Evolutionary conservation across 768 basidiomycete species (phyloP).

Genomic region (Imleria badia): DNA sequence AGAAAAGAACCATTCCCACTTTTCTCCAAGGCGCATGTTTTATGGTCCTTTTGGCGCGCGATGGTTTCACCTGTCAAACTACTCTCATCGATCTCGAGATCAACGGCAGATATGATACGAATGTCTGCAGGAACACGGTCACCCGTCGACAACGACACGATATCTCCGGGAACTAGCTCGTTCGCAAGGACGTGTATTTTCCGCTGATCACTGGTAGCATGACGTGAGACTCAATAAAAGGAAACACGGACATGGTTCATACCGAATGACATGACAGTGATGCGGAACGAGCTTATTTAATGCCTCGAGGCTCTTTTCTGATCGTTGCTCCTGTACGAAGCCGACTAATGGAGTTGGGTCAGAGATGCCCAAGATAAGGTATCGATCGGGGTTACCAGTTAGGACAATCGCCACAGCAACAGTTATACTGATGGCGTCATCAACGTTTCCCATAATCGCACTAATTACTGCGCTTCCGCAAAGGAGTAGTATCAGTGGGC

Average conservation of each 20-base stretch:
- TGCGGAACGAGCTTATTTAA: conserved; percentile 97
- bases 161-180: conserved; percentile 94
- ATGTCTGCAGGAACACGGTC: conserved; percentile 95
- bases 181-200: conserved; percentile 84
- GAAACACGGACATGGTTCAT: conserved; percentile 4
- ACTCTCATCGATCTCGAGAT: conserved; percentile 94
- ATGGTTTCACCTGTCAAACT: conserved; percentile 93
- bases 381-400: conserved; percentile 60
- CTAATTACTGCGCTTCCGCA: conserved; percentile 90
- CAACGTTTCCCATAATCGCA: conserved; percentile 90
- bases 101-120: conserved; percentile 75
- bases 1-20: conserved; percentile 10
- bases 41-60: conserved; percentile 65
- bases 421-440: conserved; percentile 92
- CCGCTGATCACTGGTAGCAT: conserved; percentile 45
- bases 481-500: conserved; percentile 85
- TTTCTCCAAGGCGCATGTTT: conserved; percentile 50
- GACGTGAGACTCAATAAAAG: neutral
- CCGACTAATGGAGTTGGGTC: conserved; percentile 53
- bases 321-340: conserved; percentile 93
- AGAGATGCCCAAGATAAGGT: neutral
- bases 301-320: conserved; percentile 92
- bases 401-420: conserved; percentile 91
- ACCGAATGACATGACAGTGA: conserved; percentile 88
- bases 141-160: conserved; percentile 85